phyloP scores from a whole-genome alignment of 352 stramenopile genomes.

The Phytophthora fragariaefolia region DNA sequence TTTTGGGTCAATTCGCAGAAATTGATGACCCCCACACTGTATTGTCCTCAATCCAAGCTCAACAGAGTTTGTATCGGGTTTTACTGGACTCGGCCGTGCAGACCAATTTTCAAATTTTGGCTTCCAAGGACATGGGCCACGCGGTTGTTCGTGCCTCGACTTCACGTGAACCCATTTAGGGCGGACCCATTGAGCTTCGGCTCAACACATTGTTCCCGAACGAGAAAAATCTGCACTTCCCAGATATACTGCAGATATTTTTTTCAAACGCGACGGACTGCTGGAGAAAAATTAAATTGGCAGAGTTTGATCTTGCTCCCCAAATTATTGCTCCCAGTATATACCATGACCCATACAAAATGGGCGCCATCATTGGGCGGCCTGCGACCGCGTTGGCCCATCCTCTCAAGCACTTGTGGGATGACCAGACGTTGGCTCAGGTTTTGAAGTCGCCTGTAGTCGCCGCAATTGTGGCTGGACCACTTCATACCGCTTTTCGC shows the following conservation, averaged over 20 bases:
- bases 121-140: background rate
- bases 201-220: too few species aligned
- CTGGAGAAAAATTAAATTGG: background rate
- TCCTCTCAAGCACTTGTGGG: background rate
- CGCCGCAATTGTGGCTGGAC: background rate
- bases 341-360: slow-evolving; percentile 11
- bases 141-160: background rate
- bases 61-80: background rate
- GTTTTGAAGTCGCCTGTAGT: background rate
- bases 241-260: background rate
- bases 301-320: slow-evolving; percentile 3
- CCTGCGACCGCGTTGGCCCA: background rate
- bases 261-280: background rate
- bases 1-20: background rate
- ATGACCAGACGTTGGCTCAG: background rate
- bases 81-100: background rate
- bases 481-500: background rate
- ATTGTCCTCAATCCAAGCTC: background rate
- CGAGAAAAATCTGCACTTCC: background rate
- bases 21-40: background rate
- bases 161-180: too few species aligned
- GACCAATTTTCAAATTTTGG: background rate
- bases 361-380: background rate
- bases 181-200: too few species aligned
- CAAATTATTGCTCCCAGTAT: slow-evolving; percentile 17